Conservation (phyloP, 2,329 filamentous ascomycete genomes). For the Fusarium concolor region DNA sequence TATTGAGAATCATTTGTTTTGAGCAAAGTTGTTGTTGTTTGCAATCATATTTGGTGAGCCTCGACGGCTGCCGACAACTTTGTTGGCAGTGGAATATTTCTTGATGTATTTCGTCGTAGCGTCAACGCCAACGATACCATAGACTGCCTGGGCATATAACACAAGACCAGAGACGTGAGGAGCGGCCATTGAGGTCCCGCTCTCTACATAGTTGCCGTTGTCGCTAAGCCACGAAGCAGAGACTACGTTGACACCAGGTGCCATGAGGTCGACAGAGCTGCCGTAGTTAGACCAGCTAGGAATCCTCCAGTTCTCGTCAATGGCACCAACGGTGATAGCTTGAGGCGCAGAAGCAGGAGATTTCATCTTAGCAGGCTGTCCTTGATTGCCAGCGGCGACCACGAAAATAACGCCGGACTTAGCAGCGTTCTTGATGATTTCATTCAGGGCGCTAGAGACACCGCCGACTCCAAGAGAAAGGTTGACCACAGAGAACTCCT, state of each 20-base stretch:
- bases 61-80: slow-evolving; percentile 52
- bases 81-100: slow-evolving; percentile 54
- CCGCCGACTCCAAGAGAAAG: slow-evolving; percentile 64
- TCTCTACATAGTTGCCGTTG: slow-evolving; percentile 59
- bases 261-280: slow-evolving; percentile 60
- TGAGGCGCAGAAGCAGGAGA: slow-evolving; percentile 49
- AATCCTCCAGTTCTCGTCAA: slow-evolving; percentile 53
- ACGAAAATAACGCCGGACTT: slow-evolving; percentile 62
- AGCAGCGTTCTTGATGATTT: slow-evolving; percentile 60
- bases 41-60: slow-evolving; percentile 60
- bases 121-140: slow-evolving; percentile 49
- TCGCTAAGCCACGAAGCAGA: slow-evolving; percentile 61
- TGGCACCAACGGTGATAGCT: slow-evolving; percentile 51
- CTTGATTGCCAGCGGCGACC: slow-evolving; percentile 66
- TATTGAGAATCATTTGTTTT: slow-evolving; percentile 21
- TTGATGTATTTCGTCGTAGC: slow-evolving; percentile 57
- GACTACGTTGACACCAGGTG: slow-evolving; percentile 60
- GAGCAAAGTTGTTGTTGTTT: slow-evolving; percentile 58
- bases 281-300: slow-evolving; percentile 65
- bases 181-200: slow-evolving; percentile 72
- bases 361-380: slow-evolving; percentile 37
- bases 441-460: slow-evolving; percentile 60
- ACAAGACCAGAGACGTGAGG: slow-evolving; percentile 71
- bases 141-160: slow-evolving; percentile 60
- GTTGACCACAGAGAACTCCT: slow-evolving; percentile 61